phyloP scores from a whole-genome alignment of 1,139 yeast species.

The Diutina mesorugosa region DNA sequence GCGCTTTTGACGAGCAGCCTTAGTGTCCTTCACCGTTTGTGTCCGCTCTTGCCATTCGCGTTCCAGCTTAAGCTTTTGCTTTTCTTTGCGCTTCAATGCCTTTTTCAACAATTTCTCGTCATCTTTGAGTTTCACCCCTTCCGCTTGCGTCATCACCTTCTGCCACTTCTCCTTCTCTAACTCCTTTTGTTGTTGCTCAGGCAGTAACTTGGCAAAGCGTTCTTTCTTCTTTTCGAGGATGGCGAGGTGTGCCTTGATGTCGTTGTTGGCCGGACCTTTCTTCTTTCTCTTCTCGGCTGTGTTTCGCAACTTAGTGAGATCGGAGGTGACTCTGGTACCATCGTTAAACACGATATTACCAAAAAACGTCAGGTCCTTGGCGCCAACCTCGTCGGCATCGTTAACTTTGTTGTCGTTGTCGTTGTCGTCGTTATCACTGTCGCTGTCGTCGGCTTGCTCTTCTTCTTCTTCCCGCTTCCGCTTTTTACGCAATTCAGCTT shows the following conservation, averaged over 20 bases:
- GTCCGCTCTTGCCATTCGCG: constrained; percentile 82
- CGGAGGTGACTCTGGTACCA: constrained; percentile 73
- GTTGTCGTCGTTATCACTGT: constrained; percentile 22
- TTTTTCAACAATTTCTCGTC: constrained; percentile 81
- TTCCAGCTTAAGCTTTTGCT: constrained; percentile 68
- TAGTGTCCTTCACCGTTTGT: constrained; percentile 62
- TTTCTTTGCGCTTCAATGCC: constrained; percentile 73
- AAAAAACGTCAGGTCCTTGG: constrained; percentile 41
- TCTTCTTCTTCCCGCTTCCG: constrained; percentile 18
- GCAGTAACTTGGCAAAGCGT: constrained; percentile 45
- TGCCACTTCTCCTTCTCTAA: constrained; percentile 79
- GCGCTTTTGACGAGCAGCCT: constrained; percentile 65
- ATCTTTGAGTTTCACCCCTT: constrained; percentile 79
- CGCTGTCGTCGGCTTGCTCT: constrained; percentile 21
- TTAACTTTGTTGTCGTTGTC: constrained; percentile 22
- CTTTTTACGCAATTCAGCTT: constrained; percentile 25
- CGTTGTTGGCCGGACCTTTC: constrained; percentile 81
- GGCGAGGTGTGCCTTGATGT: constrained; percentile 69
- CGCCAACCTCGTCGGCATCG: constrained; percentile 17
- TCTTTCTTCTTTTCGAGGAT: constrained; percentile 64
- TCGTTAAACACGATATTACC: constrained; percentile 78
- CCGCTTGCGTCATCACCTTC: constrained; percentile 72
- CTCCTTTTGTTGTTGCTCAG: constrained; percentile 46
- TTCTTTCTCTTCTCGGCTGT: constrained; percentile 38
- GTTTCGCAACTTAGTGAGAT: constrained; percentile 44